Evolutionary conservation across 768 basidiomycete species (phyloP), one percentile per base, ranked within the genome.

Genomic region (Hypholoma fasciculare): DNA sequence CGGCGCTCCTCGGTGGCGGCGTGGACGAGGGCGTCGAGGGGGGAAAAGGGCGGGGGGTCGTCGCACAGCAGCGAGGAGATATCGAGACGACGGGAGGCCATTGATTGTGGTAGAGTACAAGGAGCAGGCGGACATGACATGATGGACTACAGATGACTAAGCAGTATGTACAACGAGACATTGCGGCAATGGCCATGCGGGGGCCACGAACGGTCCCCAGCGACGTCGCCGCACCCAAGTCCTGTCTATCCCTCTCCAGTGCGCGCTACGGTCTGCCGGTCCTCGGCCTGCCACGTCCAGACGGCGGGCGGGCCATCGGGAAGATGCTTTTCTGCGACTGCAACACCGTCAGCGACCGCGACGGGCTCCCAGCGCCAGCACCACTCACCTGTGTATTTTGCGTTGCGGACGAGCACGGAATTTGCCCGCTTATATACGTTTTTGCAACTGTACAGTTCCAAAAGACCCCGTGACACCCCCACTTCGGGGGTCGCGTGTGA

Each of bases 241-340:
- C 90, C 83, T 87, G 86, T 91, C 84, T 58, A 47, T 81, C 68
- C 58, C 66, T 92, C 90, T 91, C 83, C 90, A 90, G 88, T 87
- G 79, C 69, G 71, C 74, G 75, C 69, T 86, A 93, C 91, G 91
- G 88, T 92, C 91, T 88, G 90, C 79, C 84, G 77, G 84, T 92
- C 91, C 82, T 91, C 81, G 87, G 89, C 79, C 83, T 80, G 76
- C 87, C 67, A 83, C 83, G 82, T 88, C 89, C 85, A 75, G 52
- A 49, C 71, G 83, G 90, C 82, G 88, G 84, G 82, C 85, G 75
- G 77, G 75, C 85, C 90, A 67, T 92, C 88, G 80, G 86, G 82
- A 87, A 92, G 91, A 92, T 92, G 91, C 91, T 93, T 93, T 90
- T 84, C 69, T 77, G 76, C 69, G 82, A 83, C 89, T 91, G 61